Evolutionary conservation across 768 basidiomycete genomes (phyloP), one percentile per base, ranked within the genome.

Genomic region (Tulasnella sp.): DNA sequence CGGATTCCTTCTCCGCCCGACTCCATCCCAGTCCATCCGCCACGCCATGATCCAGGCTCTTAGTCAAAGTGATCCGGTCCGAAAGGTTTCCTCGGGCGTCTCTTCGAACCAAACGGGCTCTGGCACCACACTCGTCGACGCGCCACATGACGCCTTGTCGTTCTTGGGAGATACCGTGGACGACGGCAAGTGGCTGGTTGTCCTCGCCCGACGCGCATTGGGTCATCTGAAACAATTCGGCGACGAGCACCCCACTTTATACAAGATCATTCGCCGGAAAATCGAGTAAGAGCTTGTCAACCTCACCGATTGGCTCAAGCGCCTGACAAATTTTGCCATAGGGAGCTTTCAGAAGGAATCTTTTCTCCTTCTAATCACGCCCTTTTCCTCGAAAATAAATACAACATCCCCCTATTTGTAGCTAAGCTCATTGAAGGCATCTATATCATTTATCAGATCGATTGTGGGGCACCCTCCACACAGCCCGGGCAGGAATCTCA

Each of bases 371-470:
- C 73, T 21, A 74, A 74, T 19, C 73, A 74, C 24, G 73, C 44
- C n/a, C 39, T 42, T 21, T 74, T 74, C 10, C 18, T 74, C 7
- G 44, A 27, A 9, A 74, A 31, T 39, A 46, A 74, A 6, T 74
- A 74, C 19, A 31, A 88, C 0, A 84, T 92, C 6, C 90, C 92
- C 0, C 88, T 93, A 14, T 92, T 88, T 75, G 91, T 92, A 83
- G 92, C 92, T 0, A 92, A 92, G 83, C 90, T 92, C 87, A 88
- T 89, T 14, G 81, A 86, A 0, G 89, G 91, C 80, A 83, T 87
- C 36, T 85, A 89, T 18, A 83, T 91, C 38, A 86, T 91, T 1
- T 80, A 80, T 40, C 80, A 76, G 38, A 79, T 80, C 39, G 80
- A 79, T 52, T 72, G 42, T 31, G 71, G 71, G 27, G 71, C 71